phyloP scores from a whole-genome alignment of 2,329 filamentous ascomycete genomes.

The Didymella glomerata region DNA sequence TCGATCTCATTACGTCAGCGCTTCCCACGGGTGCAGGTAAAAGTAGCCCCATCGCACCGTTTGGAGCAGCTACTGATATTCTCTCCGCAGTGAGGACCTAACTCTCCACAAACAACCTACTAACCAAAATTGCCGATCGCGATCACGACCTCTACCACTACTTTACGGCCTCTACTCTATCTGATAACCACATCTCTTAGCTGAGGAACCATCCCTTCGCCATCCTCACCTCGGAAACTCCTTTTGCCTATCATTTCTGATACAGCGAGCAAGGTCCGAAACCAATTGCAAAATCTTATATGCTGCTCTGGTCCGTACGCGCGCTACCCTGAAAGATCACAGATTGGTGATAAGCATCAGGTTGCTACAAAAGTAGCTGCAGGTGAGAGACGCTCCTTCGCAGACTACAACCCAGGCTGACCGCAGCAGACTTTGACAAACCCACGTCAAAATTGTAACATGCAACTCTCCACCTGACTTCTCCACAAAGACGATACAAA shows the following conservation, averaged over 20 bases:
- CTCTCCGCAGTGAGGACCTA: neutral
- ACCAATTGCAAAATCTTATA: neutral
- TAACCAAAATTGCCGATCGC: neutral
- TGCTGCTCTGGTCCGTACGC: constrained; percentile 1
- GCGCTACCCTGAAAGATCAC: neutral
- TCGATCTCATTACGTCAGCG: neutral
- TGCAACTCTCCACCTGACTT: neutral
- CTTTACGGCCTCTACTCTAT: neutral
- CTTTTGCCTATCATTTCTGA: neutral
- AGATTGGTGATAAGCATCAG: neutral
- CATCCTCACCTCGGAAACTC: neutral
- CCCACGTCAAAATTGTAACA: neutral
- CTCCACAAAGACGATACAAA: neutral
- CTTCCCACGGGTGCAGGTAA: constrained; percentile 1
- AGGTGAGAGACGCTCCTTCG: neutral
- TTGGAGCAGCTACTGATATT: neutral
- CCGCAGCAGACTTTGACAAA: neutral
- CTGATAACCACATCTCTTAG: neutral
- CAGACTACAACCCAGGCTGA: neutral
- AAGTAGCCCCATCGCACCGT: constrained; percentile 2
- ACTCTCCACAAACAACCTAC: neutral
- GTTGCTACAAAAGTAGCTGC: neutral
- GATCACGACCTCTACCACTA: neutral
- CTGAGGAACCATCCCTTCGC: neutral
- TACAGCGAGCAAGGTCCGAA: neutral